phyloP scores from a whole-genome alignment of 371 early-diverging fungal genomes.

The Fennellomyces sp. region DNA sequence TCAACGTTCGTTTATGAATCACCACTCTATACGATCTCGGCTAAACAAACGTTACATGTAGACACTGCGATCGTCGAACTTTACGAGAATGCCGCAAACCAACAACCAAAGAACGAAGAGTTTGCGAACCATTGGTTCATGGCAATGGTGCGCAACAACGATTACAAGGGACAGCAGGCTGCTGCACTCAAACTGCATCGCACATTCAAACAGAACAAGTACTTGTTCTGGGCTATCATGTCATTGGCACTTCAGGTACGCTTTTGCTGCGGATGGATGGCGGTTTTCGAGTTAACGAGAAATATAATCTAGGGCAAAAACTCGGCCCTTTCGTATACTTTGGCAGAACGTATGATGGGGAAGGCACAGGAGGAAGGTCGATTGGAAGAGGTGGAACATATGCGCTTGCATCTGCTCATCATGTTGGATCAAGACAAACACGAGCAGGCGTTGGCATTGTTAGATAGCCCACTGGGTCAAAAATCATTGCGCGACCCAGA shows the following conservation, averaged over 20 bases:
- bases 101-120: slow-evolving; percentile 74
- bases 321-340: slow-evolving; percentile 54
- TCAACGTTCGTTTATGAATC: slow-evolving; percentile 41
- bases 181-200: slow-evolving; percentile 85
- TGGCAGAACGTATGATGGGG: slow-evolving; percentile 88
- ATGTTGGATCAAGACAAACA: slow-evolving; percentile 66
- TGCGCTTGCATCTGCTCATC: slow-evolving; percentile 72
- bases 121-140: slow-evolving; percentile 83
- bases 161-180: slow-evolving; percentile 81
- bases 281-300: too few species aligned
- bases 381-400: slow-evolving; percentile 55
- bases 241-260: slow-evolving; percentile 70
- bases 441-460: slow-evolving; percentile 62
- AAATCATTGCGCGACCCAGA: slow-evolving; percentile 70
- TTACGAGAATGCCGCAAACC: slow-evolving; percentile 72
- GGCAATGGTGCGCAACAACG: slow-evolving; percentile 74
- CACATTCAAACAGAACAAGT: slow-evolving; percentile 74
- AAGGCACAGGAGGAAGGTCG: slow-evolving; percentile 78
- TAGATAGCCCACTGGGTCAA: slow-evolving; percentile 61
- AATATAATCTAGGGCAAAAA: slow-evolving; percentile 26
- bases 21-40: neutral
- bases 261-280: neutral
- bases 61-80: slow-evolving; percentile 71
- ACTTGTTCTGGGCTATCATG: slow-evolving; percentile 90
- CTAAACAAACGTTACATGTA: slow-evolving; percentile 14